phyloP scores from a whole-genome alignment of 2,329 filamentous ascomycete genomes.

The Talaromyces piceae region DNA sequence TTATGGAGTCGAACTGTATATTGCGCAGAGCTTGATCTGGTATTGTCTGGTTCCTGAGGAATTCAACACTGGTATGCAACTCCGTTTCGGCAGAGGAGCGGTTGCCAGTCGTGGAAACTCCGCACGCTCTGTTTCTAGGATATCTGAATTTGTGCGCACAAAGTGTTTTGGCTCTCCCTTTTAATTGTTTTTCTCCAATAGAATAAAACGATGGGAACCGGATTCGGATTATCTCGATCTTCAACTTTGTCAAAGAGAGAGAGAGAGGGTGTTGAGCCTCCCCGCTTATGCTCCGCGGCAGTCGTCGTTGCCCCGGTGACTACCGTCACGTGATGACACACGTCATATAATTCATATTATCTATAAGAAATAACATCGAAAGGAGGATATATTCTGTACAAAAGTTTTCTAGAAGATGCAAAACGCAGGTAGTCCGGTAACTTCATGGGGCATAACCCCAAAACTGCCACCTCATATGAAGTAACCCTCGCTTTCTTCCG shows the following conservation, averaged over 20 bases:
- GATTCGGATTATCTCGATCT: background rate
- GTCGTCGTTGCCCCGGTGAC: background rate
- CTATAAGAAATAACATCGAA: no score
- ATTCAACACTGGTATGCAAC: background rate
- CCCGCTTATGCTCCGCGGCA: background rate
- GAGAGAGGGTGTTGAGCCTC: background rate
- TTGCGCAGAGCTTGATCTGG: background rate
- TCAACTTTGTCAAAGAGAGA: background rate
- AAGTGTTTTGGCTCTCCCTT: background rate
- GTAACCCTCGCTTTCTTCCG: conserved; percentile 35
- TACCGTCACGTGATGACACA: background rate
- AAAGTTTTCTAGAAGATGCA: background rate
- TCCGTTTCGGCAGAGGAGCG: background rate
- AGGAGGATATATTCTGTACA: background rate
- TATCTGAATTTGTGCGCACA: no score
- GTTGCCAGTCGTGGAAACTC: background rate
- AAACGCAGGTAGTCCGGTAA: background rate
- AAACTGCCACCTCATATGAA: conserved; percentile 27
- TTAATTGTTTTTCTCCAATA: no score
- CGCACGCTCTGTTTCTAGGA: background rate
- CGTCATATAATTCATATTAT: background rate
- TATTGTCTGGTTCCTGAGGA: background rate
- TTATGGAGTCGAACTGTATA: background rate
- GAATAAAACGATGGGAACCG: no score
- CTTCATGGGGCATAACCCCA: no score